Base-by-base conservation (phyloP, 2,329 filamentous ascomycete species). In the Colletotrichum cuscutae region DNA sequence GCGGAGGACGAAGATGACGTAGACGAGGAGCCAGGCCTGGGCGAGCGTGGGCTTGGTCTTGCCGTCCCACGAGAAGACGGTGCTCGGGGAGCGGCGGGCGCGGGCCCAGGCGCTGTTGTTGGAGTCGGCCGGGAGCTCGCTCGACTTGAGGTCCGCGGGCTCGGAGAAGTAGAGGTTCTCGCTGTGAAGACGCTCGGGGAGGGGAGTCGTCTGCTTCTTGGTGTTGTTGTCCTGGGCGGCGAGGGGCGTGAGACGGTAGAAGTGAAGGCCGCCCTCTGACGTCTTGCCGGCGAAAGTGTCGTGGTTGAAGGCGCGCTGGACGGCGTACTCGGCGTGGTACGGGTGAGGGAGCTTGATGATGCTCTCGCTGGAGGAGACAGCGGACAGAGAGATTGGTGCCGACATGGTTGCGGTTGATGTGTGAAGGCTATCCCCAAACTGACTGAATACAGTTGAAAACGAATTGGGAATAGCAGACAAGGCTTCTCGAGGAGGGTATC, bases 61-160 rank as follows among this genome's bases (percentile, higher is more conserved):
- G 26, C 77, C 80, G 26, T 83, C 82, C 88, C 88, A 89, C 63
- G 78, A 76, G 59, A 87, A 77, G 6, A 80, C 80, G 54, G 86
- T 84, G 65, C 83, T 82, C 3, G 88, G 88, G 4, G 86, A 87
- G 71, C 88, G 85, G 46, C 87, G 82, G n/a, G 88, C 85, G n/a
- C 88, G 83, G 6, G 85, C 88, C 88, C 88, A 90, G 61, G 86
- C 81, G 58, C 86, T 88, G 80, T 90, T 90, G 80, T 89, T 87
- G 70, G 86, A 87, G 57, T 82, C 81, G 49, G 85, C 78, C 4
- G 86, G 86, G 19, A 86, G 81, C 76, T 87, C 85, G 78, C 84
- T 86, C 13, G 85, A 87, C 76, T 86, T 87, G 66, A 87, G 84
- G 74, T 84, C 81, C 46, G 82, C 76, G 46, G 85, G 86, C 72